Percentiles rank a stretch among this genome's conserved stretches.
phyloP scores from a whole-genome alignment of 495 filamentous ascomycete genomes.

The Glarea lozoyensis region DNA sequence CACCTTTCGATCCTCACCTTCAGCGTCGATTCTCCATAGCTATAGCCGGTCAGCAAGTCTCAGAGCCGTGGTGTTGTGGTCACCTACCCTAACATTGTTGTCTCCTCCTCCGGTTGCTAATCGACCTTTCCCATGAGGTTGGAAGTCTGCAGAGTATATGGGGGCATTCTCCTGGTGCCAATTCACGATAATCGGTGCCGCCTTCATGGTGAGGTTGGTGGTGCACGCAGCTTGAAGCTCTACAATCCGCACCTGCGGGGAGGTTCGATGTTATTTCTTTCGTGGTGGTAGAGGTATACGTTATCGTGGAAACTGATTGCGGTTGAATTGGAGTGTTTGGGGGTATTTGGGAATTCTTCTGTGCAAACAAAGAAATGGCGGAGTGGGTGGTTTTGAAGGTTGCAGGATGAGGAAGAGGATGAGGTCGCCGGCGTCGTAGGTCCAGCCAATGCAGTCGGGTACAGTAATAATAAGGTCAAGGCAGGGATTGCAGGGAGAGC shows the following conservation, averaged over 20 bases:
- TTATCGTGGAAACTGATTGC: too few relatives aligned
- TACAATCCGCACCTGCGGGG: slow-evolving; percentile 1
- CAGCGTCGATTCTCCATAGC: slow-evolving; percentile 84
- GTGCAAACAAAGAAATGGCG: too few relatives aligned
- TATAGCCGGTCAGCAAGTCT: slow-evolving; percentile 26
- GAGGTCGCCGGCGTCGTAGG: too few relatives aligned
- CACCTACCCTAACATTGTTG: slow-evolving; percentile 86
- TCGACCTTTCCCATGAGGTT: slow-evolving; percentile 78
- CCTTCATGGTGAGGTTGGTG: slow-evolving; percentile 55
- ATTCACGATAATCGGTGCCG: slow-evolving; percentile 80
- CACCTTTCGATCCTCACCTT: slow-evolving; percentile 80
- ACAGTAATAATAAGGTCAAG: too few relatives aligned
- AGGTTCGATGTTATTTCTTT: slow-evolving; percentile 7
- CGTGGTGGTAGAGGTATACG: too few relatives aligned
- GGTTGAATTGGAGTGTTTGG: too few relatives aligned
- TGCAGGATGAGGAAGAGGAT: too few relatives aligned
- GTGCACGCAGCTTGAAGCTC: slow-evolving; percentile 2
- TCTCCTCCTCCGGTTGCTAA: slow-evolving; percentile 93
- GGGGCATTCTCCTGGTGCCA: slow-evolving; percentile 95
- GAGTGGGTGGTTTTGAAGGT: too few relatives aligned
- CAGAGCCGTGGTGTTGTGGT: neutral
- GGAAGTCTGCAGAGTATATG: slow-evolving; percentile 93
- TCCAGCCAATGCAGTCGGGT: too few relatives aligned
- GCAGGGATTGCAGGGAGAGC: too few relatives aligned
- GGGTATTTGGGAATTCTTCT: too few relatives aligned